Evolutionary conservation across 1,284 basidiomycete genomes (phyloP).

Genomic region (Leccinum subspadiceum): DNA sequence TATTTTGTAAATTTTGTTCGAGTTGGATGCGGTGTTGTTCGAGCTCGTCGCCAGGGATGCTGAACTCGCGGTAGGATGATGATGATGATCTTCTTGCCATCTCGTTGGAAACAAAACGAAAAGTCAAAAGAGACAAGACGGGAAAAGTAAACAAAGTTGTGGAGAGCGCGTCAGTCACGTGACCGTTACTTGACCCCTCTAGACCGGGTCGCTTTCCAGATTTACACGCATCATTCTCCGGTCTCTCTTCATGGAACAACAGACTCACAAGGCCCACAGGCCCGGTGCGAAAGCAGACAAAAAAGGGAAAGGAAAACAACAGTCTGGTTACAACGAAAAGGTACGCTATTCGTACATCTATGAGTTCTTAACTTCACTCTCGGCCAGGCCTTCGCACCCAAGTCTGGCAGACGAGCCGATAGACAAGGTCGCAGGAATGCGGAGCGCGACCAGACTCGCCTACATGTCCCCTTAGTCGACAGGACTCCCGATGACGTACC

Average conservation of each 20-base stretch:
- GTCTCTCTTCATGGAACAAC: constrained; percentile 41
- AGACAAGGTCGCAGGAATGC: constrained; percentile 87
- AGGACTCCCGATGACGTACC: constrained; percentile 91
- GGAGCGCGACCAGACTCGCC: constrained; percentile 90
- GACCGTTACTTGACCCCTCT: constrained; percentile 19
- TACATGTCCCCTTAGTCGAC: constrained; percentile 96
- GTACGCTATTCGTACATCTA: constrained; percentile 38
- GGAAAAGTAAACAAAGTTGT: constrained; percentile 16
- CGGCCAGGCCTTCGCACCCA: constrained; percentile 87
- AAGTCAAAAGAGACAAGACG: constrained; percentile 8
- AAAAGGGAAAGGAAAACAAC: constrained; percentile 73
- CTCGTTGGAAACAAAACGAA: constrained; percentile 17
- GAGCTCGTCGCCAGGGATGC: constrained; percentile 65
- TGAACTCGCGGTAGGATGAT: constrained; percentile 29
- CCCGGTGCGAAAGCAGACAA: constrained; percentile 76
- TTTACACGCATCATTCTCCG: not conserved
- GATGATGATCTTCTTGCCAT: constrained; percentile 31
- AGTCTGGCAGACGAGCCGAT: constrained; percentile 86
- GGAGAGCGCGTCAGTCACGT: constrained; percentile 31
- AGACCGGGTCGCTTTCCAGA: constrained; percentile 18
- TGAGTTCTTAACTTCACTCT: not conserved
- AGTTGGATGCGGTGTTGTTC: constrained; percentile 71
- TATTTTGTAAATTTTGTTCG: constrained; percentile 70
- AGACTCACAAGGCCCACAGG: constrained; percentile 76
- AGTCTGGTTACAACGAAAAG: constrained; percentile 88